Base-by-base conservation (phyloP, 1,284 basidiomycete genomes). In the Puccinia triticina region DNA sequence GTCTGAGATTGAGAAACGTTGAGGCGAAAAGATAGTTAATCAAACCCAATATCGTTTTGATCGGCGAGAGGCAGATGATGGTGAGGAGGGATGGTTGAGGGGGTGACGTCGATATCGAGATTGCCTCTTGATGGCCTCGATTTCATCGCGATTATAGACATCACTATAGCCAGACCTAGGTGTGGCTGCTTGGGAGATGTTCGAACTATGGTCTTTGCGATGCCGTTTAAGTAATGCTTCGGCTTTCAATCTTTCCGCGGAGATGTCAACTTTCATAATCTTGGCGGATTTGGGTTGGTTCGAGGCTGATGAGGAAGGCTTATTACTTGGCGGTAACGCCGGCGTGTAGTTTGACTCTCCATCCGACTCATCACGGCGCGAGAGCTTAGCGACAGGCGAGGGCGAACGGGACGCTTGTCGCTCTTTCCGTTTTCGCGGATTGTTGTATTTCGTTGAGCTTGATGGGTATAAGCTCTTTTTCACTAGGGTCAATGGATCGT, bases 351-450 rank as follows among this genome's bases (percentile, higher is more conserved):
- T 46, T 26, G 43, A 64, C 14, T 72, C 66, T 29, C 29, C 77
- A 40, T 75, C 50, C 37, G 72, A 75, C 37, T 29, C 46, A 29
- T 50, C 69, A 16, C n/a, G 43, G 11, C 43, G 43, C 23, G 69
- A 34, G 1, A 8, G 26, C 29, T 34, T 40, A n/a, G 61, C n/a
- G 12, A 26, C 12, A 29, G 77, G 77, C 40, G 77, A 80, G 32
- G 77, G 77, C 55, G 77, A 80, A 32, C 77, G 64, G 32, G 77
- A 80, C 5, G 77, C 77, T 72, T 80, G 77, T 29, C 77, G 77
- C 43, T 80, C 66, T 72, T 72, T 80, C 32, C 77, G 50, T 34
- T 69, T 80, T 8, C 37, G 77, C 11, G 61, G 29, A 48, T n/a
- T n/a, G 32, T 32, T 48, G 37, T 57, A 34, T 32, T n/a, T 2